phyloP scores from a whole-genome alignment of 768 basidiomycete species.

The Grammothele lineata region DNA sequence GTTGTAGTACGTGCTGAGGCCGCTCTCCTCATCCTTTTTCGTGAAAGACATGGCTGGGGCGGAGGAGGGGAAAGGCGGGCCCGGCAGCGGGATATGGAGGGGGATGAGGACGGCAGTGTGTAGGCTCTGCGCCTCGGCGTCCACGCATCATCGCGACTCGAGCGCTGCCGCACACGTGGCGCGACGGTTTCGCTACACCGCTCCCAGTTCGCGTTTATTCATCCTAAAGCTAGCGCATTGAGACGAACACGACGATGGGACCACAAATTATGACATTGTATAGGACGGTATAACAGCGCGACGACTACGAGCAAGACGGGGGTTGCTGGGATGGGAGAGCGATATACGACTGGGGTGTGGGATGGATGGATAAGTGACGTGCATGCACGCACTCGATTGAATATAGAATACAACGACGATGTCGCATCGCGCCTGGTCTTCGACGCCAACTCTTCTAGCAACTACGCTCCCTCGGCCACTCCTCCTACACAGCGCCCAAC shows the following conservation, averaged over 20 bases:
- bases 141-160: constrained; percentile 9
- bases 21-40: constrained; percentile 96
- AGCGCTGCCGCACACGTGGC: constrained; percentile 11
- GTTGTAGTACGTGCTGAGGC: constrained; percentile 88
- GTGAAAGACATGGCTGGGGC: constrained; percentile 66
- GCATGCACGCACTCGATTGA: neutral
- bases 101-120: constrained; percentile 3
- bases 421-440: constrained; percentile 13
- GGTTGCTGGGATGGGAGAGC: too few species aligned
- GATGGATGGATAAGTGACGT: too few species aligned
- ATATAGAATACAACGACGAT: constrained; percentile 14
- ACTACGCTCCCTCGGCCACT: neutral
- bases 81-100: constrained; percentile 13
- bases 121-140: constrained; percentile 2
- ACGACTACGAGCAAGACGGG: too few species aligned
- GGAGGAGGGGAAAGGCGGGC: constrained; percentile 20
- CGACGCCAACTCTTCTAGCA: neutral
- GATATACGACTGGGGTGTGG: too few species aligned
- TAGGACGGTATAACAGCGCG: too few species aligned
- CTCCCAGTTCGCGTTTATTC: too few species aligned
- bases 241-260: too few species aligned
- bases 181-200: too few species aligned
- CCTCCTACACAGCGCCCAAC: neutral
- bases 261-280: too few species aligned
- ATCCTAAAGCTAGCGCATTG: too few species aligned